These are phyloP conservation scores for Euphorbia schlechtendalii DNA, from an alignment of 441 rosid species.

Conservation along the genomic window DNA sequence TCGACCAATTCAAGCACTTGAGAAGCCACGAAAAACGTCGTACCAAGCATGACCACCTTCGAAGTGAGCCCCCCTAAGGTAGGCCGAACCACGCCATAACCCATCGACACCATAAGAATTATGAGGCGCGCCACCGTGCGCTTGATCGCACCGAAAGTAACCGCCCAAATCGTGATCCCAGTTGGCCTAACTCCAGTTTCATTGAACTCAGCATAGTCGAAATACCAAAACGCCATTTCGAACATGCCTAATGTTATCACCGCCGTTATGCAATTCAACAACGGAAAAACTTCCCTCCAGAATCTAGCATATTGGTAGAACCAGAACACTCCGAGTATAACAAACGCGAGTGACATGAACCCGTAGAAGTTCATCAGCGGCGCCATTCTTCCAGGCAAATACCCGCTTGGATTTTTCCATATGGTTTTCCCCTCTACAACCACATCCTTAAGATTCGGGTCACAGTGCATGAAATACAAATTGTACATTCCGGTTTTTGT, in stretches of 20 bases:
- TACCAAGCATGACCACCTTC: constrained; percentile 85
- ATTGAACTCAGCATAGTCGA: constrained; percentile 82
- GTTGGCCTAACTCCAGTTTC: constrained; percentile 80
- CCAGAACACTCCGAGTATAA: constrained; percentile 87
- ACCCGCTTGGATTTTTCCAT: constrained; percentile 92
- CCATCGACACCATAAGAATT: constrained; percentile 90
- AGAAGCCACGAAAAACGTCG: constrained; percentile 82
- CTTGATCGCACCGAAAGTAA: constrained; percentile 68
- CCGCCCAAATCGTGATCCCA: constrained; percentile 88
- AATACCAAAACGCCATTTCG: constrained; percentile 95
- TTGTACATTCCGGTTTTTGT: constrained; percentile 92
- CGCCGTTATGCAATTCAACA: constrained; percentile 80
- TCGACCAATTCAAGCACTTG: constrained; percentile 88
- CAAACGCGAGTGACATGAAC: constrained; percentile 84
- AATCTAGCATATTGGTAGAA: constrained; percentile 83
- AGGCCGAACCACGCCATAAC: constrained; percentile 94
- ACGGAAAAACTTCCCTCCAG: constrained; percentile 82
- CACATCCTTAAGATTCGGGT: constrained; percentile 59
- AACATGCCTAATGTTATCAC: constrained; percentile 84
- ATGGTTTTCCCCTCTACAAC: constrained; percentile 71
- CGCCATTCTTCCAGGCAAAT: constrained; percentile 94
- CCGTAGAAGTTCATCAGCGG: constrained; percentile 87
- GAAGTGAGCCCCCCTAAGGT: constrained; percentile 88
- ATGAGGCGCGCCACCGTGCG: constrained; percentile 70
- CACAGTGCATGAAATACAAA: constrained; percentile 88